Evolutionary conservation across 2,329 filamentous ascomycete genomes (phyloP).

Genomic region (Hypomyces perniciosus): DNA sequence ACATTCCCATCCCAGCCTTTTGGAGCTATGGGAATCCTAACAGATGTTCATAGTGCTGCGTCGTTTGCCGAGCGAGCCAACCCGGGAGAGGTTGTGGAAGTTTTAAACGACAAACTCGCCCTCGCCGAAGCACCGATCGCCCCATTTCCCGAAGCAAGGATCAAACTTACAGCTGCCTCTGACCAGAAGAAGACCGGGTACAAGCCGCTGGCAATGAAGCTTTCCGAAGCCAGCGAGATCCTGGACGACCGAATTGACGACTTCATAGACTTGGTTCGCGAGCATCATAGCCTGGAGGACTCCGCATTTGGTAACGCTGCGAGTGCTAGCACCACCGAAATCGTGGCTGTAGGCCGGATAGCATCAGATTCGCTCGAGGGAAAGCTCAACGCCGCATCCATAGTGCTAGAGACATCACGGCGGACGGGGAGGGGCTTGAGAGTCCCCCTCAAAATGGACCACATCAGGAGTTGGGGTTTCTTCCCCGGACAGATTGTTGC

Average conservation of each 20-base stretch:
- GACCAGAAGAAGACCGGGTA: slow-evolving; percentile 89
- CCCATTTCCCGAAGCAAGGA: slow-evolving; percentile 66
- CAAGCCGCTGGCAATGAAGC: slow-evolving; percentile 90
- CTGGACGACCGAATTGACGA: slow-evolving; percentile 94
- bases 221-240: slow-evolving; percentile 86
- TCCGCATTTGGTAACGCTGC: slow-evolving; percentile 82
- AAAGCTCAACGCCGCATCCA: slow-evolving; percentile 75
- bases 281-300: slow-evolving; percentile 70
- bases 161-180: slow-evolving; percentile 79
- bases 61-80: slow-evolving; percentile 70
- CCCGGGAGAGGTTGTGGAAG: slow-evolving; percentile 74
- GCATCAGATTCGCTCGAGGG: slow-evolving; percentile 83
- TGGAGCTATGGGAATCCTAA: slow-evolving; percentile 3
- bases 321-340: slow-evolving; percentile 74
- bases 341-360: slow-evolving; percentile 87
- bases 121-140: slow-evolving; percentile 63
- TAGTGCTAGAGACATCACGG: slow-evolving; percentile 84
- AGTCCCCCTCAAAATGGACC: slow-evolving; percentile 71
- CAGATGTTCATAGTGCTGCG: slow-evolving; percentile 16
- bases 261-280: slow-evolving; percentile 68
- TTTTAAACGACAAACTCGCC: slow-evolving; percentile 70
- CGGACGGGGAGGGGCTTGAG: slow-evolving; percentile 76
- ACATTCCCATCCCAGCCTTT: background rate
- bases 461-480: slow-evolving; percentile 66
- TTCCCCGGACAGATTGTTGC: slow-evolving; percentile 95